A percentile compares a stretch with the other conserved stretches of the same genome.
These are phyloP conservation scores for Penicillium vulpinum DNA, from an alignment of 2,329 filamentous ascomycete genomes.

Conservation along the genomic window DNA sequence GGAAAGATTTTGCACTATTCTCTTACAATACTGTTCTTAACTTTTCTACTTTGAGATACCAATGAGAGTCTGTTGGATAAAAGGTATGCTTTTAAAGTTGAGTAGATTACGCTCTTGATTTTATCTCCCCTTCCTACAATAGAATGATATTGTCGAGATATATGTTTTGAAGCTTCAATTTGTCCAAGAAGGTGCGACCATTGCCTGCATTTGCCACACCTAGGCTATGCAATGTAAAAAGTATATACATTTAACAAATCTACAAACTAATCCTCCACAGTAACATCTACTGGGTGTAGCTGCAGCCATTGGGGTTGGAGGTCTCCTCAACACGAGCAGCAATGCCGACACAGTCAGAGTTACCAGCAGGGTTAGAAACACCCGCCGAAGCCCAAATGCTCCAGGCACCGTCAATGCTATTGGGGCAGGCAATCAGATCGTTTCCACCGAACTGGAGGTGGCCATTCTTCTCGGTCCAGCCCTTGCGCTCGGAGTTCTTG, in stretches of 20 bases:
- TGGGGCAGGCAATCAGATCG: constrained; percentile 57
- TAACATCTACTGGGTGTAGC: constrained; percentile 27
- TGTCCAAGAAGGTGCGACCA: neutral
- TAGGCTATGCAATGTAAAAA: neutral
- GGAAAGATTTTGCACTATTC: no score
- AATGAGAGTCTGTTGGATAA: no score
- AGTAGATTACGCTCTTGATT: no score
- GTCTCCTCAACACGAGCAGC: constrained; percentile 27
- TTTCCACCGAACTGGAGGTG: constrained; percentile 51
- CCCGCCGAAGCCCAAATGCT: constrained; percentile 35
- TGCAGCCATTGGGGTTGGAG: constrained; percentile 26
- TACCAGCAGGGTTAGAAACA: constrained; percentile 31
- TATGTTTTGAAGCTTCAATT: neutral
- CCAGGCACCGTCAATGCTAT: constrained; percentile 46
- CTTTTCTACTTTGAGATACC: no score
- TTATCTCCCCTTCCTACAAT: no score
- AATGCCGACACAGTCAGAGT: constrained; percentile 38
- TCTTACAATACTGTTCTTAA: no score
- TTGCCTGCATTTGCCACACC: neutral
- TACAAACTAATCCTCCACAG: neutral
- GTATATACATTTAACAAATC: neutral
- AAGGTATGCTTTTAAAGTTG: no score
- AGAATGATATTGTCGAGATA: no score
- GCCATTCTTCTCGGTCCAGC: constrained; percentile 49
- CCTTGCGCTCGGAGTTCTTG: constrained; percentile 48